Conservation (phyloP, 139 green algal species). For the Chlorella sp. region DNA sequence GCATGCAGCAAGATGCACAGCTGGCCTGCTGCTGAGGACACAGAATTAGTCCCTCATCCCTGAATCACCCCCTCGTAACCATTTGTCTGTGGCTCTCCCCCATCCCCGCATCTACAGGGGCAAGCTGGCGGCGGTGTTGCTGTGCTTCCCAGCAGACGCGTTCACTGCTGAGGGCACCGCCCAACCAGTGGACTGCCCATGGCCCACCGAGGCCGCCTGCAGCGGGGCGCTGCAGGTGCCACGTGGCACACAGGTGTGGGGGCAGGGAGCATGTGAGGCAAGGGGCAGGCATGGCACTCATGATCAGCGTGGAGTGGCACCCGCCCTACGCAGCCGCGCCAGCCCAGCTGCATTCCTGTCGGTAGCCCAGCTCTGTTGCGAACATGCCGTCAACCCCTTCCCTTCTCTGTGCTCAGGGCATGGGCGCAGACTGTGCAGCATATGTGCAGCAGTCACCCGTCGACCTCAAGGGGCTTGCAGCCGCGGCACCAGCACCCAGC, state of each 20-base stretch:
- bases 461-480: background rate
- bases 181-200: background rate
- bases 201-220: background rate
- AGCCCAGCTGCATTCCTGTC: no score
- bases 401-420: background rate
- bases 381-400: no score
- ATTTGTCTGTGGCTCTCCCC: no score
- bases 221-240: background rate
- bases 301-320: no score
- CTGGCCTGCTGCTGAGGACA: no score
- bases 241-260: background rate
- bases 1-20: no score
- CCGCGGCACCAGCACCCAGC: background rate
- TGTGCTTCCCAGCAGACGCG: background rate
- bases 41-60: no score
- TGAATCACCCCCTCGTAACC: no score
- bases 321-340: no score
- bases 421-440: background rate
- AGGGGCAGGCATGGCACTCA: no score
- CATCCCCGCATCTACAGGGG: background rate
- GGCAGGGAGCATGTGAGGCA: no score
- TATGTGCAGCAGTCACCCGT: background rate
- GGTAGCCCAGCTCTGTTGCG: no score
- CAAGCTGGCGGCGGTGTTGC: background rate
- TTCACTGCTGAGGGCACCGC: background rate